Base-by-base conservation (phyloP, 225 moss, liverwort and hornwort genomes). In the Straminergon stramineum region DNA sequence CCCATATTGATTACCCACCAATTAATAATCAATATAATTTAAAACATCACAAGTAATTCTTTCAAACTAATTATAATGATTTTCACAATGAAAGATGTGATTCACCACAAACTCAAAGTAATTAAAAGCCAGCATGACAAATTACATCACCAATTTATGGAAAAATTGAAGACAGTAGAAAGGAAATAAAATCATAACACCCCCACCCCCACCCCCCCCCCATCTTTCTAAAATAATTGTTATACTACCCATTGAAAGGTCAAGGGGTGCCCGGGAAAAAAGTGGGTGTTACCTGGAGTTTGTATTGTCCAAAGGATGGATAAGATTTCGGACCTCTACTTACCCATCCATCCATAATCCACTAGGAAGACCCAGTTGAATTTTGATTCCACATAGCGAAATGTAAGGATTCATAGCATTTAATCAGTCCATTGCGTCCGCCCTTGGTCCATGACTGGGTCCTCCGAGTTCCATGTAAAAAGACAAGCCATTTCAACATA, bases 201-300 rank as follows among this genome's bases (percentile, higher is more conserved):
- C 6, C 48, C n/a, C n/a, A n/a, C n/a, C n/a, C n/a, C n/a, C n/a
- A n/a, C n/a, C n/a, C n/a, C 6, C 48, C n/a, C 6, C 48, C 52
- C 10, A 9, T 55, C 26, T 8, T 53, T 66, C 27, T 30, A 41
- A 0, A 41, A 30, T 26, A 41, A 30, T 41, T 81, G 15, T 79
- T 79, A n/a, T n/a, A n/a, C n/a, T n/a, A 24, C 24, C 23, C 3
- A 1, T 75, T 51, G n/a, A 86, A 86, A 63, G 75, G 52, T 30
- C 75, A 76, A 55, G 3, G 0, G 1, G 3, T 52, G 7, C 8
- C 7, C 0, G 3, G 3, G 1, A 7, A 13, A 55, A 17, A 48
- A 79, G 16, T 71, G 34, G 17, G 23, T 45, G 55, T 63, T 55
- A 16, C 14, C 11, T 3, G 9, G 1, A 45, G 2, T 31, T 57